Conservation (phyloP, 345 rosid species). For the Brassica rapa region DNA sequence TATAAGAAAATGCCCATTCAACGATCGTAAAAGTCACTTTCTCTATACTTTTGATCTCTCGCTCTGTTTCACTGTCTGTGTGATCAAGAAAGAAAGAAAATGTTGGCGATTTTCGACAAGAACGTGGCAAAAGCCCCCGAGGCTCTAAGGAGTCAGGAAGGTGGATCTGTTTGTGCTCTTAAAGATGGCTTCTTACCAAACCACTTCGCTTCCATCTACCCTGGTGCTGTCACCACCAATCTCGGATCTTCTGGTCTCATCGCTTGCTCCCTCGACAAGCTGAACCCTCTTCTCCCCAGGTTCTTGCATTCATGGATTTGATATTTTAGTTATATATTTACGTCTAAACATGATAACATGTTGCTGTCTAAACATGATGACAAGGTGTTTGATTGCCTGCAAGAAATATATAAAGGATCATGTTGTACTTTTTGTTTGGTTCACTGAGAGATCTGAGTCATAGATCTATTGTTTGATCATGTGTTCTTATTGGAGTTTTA, state of each 20-base stretch:
- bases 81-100: slow-evolving; percentile 39
- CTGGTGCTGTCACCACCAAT: slow-evolving; percentile 65
- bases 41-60: slow-evolving; percentile 2
- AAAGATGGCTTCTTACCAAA: slow-evolving; percentile 66
- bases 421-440: neutral
- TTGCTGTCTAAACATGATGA: neutral
- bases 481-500: neutral
- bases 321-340: neutral
- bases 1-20: slow-evolving; percentile 28
- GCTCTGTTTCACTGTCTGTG: slow-evolving; percentile 10
- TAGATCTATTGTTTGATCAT: slow-evolving; percentile 16
- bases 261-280: slow-evolving; percentile 68
- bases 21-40: slow-evolving; percentile 24
- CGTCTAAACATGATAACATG: neutral
- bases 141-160: slow-evolving; percentile 61
- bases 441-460: neutral
- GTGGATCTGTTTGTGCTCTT: slow-evolving; percentile 55
- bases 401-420: neutral
- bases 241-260: slow-evolving; percentile 76
- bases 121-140: slow-evolving; percentile 84
- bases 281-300: slow-evolving; percentile 94
- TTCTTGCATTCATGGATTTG: slow-evolving; percentile 16
- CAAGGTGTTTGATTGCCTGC: neutral
- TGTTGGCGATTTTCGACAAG: slow-evolving; percentile 90
- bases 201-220: slow-evolving; percentile 56